Percentiles rank a stretch among this genome's conserved stretches.
Conservation (phyloP, 441 rosid genomes). For the Croton laevigatus region DNA sequence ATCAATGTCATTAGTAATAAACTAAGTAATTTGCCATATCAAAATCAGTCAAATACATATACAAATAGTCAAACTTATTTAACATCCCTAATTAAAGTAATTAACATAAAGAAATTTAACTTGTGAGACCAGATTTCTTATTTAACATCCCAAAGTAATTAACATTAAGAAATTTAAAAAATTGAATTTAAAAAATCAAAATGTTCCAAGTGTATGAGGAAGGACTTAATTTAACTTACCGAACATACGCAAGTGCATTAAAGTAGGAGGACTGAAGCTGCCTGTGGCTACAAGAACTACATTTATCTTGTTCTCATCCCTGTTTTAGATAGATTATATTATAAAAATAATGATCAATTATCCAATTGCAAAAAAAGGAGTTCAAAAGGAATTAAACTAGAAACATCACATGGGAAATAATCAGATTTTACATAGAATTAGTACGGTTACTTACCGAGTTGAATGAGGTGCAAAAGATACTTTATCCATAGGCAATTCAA, state of each 20-base stretch:
- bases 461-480: slow-evolving; percentile 7
- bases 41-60: background rate
- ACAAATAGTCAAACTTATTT: background rate
- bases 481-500: slow-evolving; percentile 31
- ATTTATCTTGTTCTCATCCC: slow-evolving; percentile 31
- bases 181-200: background rate
- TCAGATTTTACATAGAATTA: background rate
- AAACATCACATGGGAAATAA: background rate
- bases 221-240: slow-evolving; percentile 26
- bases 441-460: slow-evolving; percentile 1
- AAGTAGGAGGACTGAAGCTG: slow-evolving; percentile 96
- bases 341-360: background rate
- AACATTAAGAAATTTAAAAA: too few relatives aligned
- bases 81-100: background rate
- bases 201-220: background rate
- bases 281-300: slow-evolving; percentile 85
- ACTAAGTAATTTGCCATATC: background rate
- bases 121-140: background rate
- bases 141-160: background rate
- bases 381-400: background rate
- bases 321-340: background rate
- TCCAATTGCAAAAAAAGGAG: background rate
- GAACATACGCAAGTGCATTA: slow-evolving; percentile 85
- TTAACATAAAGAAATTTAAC: too few relatives aligned
- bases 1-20: background rate